phyloP scores from a whole-genome alignment of 495 filamentous ascomycete genomes.

The Corynascus novoguineensis region DNA sequence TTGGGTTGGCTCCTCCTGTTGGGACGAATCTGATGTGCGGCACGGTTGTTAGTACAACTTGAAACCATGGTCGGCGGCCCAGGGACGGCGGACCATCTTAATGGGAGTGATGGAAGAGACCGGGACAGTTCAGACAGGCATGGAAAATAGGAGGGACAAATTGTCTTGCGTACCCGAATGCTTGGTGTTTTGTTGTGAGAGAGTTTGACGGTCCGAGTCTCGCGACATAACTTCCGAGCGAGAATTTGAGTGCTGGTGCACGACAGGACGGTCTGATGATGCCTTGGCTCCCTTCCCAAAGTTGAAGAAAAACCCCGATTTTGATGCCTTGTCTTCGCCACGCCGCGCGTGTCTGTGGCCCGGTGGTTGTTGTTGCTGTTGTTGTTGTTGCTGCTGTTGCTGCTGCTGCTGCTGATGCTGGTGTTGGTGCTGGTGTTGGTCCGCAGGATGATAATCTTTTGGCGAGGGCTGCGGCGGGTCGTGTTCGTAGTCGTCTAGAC shows the following conservation, averaged over 20 bases:
- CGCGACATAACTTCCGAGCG: constrained; percentile 42
- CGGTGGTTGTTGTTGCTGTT: constrained; percentile 20
- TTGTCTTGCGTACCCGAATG: constrained; percentile 40
- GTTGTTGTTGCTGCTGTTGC: no score
- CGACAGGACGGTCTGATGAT: constrained; percentile 33
- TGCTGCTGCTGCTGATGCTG: no score
- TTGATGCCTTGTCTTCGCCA: constrained; percentile 34
- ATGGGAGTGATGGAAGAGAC: neutral
- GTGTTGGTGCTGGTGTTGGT: no score
- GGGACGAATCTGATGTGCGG: constrained; percentile 34
- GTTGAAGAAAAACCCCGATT: constrained; percentile 42
- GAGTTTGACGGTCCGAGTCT: constrained; percentile 35
- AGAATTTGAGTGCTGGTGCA: constrained; percentile 33
- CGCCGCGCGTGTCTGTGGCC: constrained; percentile 28
- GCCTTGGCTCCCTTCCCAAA: constrained; percentile 40
- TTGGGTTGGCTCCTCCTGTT: constrained; percentile 33
- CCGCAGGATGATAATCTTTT: constrained; percentile 11
- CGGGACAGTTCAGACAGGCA: neutral
- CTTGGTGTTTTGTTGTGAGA: constrained; percentile 41
- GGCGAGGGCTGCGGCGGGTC: constrained; percentile 20
- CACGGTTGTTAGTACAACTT: constrained; percentile 17
- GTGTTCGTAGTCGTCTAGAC: constrained; percentile 8
- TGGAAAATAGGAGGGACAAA: neutral
- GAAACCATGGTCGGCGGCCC: constrained; percentile 9
- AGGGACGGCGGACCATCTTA: neutral